Evolutionary conservation across 1,284 basidiomycete species (phyloP), one percentile per base, ranked within the genome.

Genomic region (Ganoderma meredithae): DNA sequence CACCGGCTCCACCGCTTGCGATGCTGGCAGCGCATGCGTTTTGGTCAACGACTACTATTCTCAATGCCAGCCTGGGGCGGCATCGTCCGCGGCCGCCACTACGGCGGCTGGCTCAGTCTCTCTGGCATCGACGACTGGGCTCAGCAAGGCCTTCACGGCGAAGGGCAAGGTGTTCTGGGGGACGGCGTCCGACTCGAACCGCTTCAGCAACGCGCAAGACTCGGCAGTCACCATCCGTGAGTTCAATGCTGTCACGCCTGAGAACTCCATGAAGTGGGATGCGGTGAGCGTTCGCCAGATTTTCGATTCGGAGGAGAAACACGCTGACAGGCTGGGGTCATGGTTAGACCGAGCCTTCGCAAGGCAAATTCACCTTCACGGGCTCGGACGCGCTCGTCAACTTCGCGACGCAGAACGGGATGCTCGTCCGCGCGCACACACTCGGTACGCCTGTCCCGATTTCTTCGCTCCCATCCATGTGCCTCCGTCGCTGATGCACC

Each of bases 391-490:
- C 76, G 39, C 78, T 86, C 39, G 83, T 85, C 66, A 82, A 83
- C 74, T 85, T 82, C 77, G 85, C 85, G 22, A 77, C 78, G 8
- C 78, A 80, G 56, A 84, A 86, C 72, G 80, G 81, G 44, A 83
- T 85, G 73, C 68, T 82, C 67, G 79, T 86, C 65, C 83, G 85
- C 69, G 85, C 83, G 12, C 84, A 85, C 74, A 85, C 84, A 13
- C 77, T 86, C 31, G 76, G 76, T 75, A 58, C 8, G 72, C 68
- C 1, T 10, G 12, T 13, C 27, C 15, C n/a, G 19, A 8, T 39
- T 5, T 6, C 36, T 1, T 15, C 7, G 6, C 12, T 17, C 47
- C 10, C 22, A 25, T 13, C 10, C 3, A 49, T 5, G 12, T 31
- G 3, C 27, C 27, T 22, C n/a, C n/a, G n/a, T 12, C 13, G 8